Conservation (phyloP, 805 yeast species). For the Lachancea waltii region DNA sequence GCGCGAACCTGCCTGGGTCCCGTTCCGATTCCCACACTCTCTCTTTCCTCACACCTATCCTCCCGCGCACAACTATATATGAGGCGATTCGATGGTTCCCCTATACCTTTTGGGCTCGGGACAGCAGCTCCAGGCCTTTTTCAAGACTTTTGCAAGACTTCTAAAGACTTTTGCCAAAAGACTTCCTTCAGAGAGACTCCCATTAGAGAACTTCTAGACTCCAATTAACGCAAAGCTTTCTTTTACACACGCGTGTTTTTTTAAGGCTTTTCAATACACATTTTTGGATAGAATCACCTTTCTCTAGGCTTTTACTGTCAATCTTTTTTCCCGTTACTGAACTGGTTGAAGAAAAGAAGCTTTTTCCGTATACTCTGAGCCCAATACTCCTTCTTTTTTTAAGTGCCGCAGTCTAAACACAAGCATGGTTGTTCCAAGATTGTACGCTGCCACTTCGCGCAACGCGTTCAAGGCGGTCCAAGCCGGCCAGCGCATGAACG, state of each 20-base stretch:
- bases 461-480: conserved; percentile 84
- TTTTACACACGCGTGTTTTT: background rate
- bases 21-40: too few species aligned
- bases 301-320: background rate
- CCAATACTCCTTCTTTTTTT: background rate
- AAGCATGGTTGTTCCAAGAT: conserved; percentile 48
- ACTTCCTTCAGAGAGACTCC: too few species aligned
- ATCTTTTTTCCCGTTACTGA: background rate
- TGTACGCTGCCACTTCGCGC: conserved; percentile 64
- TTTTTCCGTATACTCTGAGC: background rate
- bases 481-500: conserved; percentile 43
- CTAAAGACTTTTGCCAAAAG: background rate
- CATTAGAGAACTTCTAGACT: background rate
- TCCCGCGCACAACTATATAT: background rate
- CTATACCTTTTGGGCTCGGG: background rate
- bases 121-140: background rate
- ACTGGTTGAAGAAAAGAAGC: background rate
- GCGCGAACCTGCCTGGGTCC: too few species aligned
- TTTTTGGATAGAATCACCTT: background rate
- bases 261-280: background rate
- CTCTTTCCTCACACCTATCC: background rate
- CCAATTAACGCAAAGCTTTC: too few species aligned
- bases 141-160: background rate
- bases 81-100: background rate
- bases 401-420: background rate